Base-by-base conservation (phyloP, 163 green algal genomes). In the Trebouxiophyceae sp. region DNA sequence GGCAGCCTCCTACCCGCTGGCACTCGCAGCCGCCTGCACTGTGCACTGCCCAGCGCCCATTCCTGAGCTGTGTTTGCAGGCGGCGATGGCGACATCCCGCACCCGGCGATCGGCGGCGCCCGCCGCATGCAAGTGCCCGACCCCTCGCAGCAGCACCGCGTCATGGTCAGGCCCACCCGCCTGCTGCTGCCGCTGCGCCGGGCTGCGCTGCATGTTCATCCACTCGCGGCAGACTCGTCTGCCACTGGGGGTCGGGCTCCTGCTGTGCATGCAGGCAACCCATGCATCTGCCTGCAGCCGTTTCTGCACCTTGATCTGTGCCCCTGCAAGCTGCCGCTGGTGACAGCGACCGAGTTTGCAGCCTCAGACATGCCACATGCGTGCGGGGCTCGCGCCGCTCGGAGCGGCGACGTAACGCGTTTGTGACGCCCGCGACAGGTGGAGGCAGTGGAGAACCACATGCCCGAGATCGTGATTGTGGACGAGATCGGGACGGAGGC, bases 401-500 rank as follows among this genome's bases (percentile, higher is more conserved):
- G 28, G 55, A 83, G 74, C 93, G 98, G 81, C 92, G 97, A 77
- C 71, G 75, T 5, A 79, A 97, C 33, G 97, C 97, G 79, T 68
- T 82, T 34, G 39, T 63, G 19, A 20, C 47, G 6, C 22, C 12
- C 23, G 22, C 26, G 5, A 5, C 62, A 68, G 62, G 32, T 68
- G 2, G 93, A 98, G 81, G 93, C 93, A 26, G 92, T 98, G 67
- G 91, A 98, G 78, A 81, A 82, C 34, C 78, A 85, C 71, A 85
- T 83, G 75, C 76, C 76, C 24, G 70, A 77, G 71, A 75, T 91
- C 8, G 81, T 97, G 3, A 88, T 96, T 31, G 88, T 97, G 24
- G 90, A 97, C 61, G 89, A 98, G 77, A 97, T 98, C 54, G 93
- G 92, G 28, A 98, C 89, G 20, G 89, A 96, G 75, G 86, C 77